phyloP scores from a whole-genome alignment of 1,284 basidiomycete species.

The Tylopilus sp. region DNA sequence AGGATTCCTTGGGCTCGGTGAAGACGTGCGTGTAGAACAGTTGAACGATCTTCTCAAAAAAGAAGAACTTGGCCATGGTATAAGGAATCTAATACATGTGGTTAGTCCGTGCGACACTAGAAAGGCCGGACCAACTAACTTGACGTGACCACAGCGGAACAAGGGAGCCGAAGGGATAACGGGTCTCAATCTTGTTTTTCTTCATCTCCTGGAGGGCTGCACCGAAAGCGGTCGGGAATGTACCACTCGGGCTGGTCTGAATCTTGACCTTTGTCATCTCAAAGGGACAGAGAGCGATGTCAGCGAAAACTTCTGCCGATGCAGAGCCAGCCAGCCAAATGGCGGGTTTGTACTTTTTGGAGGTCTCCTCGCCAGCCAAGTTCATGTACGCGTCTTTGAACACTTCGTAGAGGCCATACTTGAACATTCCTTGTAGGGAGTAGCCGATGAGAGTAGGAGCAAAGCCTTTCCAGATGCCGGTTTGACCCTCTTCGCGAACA shows the following conservation, averaged over 20 bases:
- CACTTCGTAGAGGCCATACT: slow-evolving; percentile 93
- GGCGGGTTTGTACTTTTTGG: slow-evolving; percentile 83
- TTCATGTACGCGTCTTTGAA: slow-evolving; percentile 94
- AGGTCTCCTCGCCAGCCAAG: slow-evolving; percentile 78
- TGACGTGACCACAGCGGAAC: slow-evolving; percentile 82
- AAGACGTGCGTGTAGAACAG: slow-evolving; percentile 76
- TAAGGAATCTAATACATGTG: slow-evolving; percentile 63
- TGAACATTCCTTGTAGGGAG: slow-evolving; percentile 94
- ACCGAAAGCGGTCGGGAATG: slow-evolving; percentile 71
- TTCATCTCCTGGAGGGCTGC: slow-evolving; percentile 69
- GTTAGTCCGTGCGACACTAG: too few species aligned
- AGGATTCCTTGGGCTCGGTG: slow-evolving; percentile 68
- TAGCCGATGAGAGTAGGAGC: slow-evolving; percentile 91
- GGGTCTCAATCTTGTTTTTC: slow-evolving; percentile 58
- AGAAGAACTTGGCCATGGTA: slow-evolving; percentile 87
- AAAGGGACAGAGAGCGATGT: slow-evolving; percentile 79
- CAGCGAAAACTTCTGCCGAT: slow-evolving; percentile 93
- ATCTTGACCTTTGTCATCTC: slow-evolving; percentile 88
- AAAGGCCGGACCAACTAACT: slow-evolving; percentile 36
- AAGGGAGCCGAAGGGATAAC: slow-evolving; percentile 78
- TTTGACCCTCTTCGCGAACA: slow-evolving; percentile 76
- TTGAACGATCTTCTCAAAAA: slow-evolving; percentile 76
- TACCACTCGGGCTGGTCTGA: slow-evolving; percentile 68
- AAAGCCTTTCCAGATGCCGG: slow-evolving; percentile 90
- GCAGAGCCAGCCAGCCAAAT: slow-evolving; percentile 95